Base-by-base conservation (phyloP, 805 yeast species). In the Candida methanosorbosa region DNA sequence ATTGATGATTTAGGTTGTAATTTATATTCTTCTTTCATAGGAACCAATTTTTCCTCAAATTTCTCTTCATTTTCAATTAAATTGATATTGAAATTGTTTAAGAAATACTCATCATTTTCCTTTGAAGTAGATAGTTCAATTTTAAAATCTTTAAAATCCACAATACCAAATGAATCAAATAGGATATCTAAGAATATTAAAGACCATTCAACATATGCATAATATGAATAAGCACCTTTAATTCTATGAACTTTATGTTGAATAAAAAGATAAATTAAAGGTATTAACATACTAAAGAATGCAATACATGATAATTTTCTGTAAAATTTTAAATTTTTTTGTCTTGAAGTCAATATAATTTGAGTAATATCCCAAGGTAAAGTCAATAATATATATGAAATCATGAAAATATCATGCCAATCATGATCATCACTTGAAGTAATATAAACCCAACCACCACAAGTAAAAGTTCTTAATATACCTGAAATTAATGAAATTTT, bases 401-500 rank as follows among this genome's bases (percentile, higher is more conserved):
- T 86, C 98, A 92, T 92, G 55, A 90, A 90, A 29, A 92, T 75
- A 52, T 92, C 97, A 56, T 92, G 98, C 64, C 81, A 78, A 58
- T 90, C 95, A 48, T 90, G 97, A 55, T 92, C 96, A 57, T 92
- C 98, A 1, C 97, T 86, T 6, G 95, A 83, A 2, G 98, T 92
- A 42, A 92, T 82, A 54, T 92, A 92, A 7, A 94, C 95, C 97
- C 97, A 92, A 11, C 97, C 97, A 52, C 98, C 98, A 52, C 97
- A 92, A 2, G 95, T 81, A 37, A 92, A 72, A 0, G 98, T 92
- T 58, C 98, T 75, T n/a, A 83, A 35, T 2, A 83, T 39, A n/a
- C 98, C 98, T 4, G 75, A 51, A 2, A 72, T 31, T n/a, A 78
- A 40, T 28, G 70, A 69, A 41, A 66, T 42, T 43, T 58, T 52